Evolutionary conservation across 352 stramenopile species (phyloP).

Genomic region (Phytopythium chamaehyphon): DNA sequence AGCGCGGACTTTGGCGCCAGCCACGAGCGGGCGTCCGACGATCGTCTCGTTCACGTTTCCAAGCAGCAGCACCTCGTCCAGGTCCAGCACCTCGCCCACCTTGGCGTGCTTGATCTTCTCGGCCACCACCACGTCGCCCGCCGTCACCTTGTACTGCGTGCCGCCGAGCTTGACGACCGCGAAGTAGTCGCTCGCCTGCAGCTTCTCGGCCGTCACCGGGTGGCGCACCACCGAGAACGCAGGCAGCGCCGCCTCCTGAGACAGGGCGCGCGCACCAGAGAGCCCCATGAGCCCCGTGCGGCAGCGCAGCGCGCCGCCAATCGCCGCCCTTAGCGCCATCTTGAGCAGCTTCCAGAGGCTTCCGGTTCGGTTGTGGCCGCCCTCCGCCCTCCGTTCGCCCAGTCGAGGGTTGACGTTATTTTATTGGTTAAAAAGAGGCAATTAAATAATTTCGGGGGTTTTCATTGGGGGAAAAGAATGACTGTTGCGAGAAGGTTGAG

Average conservation of each 20-base stretch:
- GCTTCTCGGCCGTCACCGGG: slow-evolving; percentile 59
- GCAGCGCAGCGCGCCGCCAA: slow-evolving; percentile 1
- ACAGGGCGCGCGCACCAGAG: background rate
- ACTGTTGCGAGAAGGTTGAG: background rate
- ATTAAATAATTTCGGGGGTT: no score
- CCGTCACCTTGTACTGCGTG: slow-evolving; percentile 86
- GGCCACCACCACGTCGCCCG: slow-evolving; percentile 78
- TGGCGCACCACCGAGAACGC: slow-evolving; percentile 77
- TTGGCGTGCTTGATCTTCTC: slow-evolving; percentile 87
- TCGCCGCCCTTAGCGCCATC: slow-evolving; percentile 9
- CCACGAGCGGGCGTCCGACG: slow-evolving; percentile 64
- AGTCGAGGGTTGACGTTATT: no score
- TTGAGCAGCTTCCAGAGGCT: slow-evolving; percentile 13
- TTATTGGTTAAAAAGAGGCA: no score
- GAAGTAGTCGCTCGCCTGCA: slow-evolving; percentile 76
- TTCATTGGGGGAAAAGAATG: background rate
- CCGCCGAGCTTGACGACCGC: slow-evolving; percentile 79
- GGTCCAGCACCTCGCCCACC: slow-evolving; percentile 79
- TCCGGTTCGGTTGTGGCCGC: background rate
- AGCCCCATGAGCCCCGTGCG: no score
- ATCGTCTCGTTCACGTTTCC: slow-evolving; percentile 85
- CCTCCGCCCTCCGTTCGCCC: background rate
- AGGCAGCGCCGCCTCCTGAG: slow-evolving; percentile 12
- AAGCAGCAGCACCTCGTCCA: slow-evolving; percentile 79
- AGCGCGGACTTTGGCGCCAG: slow-evolving; percentile 66